Conservation (phyloP, 2,329 filamentous ascomycete species). For the Penicillium decumbens region DNA sequence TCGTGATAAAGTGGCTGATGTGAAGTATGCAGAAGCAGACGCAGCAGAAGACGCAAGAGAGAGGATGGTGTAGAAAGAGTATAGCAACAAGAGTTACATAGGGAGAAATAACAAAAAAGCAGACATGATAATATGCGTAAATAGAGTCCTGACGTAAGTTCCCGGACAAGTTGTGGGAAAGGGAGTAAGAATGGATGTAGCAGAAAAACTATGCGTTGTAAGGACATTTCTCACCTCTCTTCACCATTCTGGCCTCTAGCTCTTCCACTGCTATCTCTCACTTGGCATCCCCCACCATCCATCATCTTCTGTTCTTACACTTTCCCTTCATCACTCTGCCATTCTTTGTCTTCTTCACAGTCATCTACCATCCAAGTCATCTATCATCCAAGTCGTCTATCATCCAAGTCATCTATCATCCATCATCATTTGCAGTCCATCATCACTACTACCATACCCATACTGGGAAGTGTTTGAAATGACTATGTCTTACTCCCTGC, state of each 20-base stretch:
- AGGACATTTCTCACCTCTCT: too few relatives aligned
- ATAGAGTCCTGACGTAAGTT: too few relatives aligned
- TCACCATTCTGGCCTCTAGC: neutral
- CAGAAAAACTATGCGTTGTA: too few relatives aligned
- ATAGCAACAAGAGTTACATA: neutral
- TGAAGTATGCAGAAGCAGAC: neutral
- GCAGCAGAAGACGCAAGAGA: neutral
- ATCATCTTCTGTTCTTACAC: neutral
- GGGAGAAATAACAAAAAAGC: neutral
- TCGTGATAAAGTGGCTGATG: neutral
- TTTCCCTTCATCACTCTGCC: too few relatives aligned
- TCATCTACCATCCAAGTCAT: neutral
- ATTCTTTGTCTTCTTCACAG: too few relatives aligned
- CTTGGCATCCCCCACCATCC: neutral
- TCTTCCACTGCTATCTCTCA: neutral
- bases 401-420: neutral
- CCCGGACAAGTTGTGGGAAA: too few relatives aligned
- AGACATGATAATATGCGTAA: too few relatives aligned
- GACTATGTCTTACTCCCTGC: too few relatives aligned
- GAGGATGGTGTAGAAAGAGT: neutral
- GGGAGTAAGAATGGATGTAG: too few relatives aligned
- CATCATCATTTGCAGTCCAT: neutral
- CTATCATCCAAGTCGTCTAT: neutral
- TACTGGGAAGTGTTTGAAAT: neutral
- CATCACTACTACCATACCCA: too few relatives aligned